Percentiles rank a stretch among this genome's conserved stretches.
Evolutionary conservation across 2,329 filamentous ascomycete species (phyloP).

Genomic region (Colletotrichum sp.): DNA sequence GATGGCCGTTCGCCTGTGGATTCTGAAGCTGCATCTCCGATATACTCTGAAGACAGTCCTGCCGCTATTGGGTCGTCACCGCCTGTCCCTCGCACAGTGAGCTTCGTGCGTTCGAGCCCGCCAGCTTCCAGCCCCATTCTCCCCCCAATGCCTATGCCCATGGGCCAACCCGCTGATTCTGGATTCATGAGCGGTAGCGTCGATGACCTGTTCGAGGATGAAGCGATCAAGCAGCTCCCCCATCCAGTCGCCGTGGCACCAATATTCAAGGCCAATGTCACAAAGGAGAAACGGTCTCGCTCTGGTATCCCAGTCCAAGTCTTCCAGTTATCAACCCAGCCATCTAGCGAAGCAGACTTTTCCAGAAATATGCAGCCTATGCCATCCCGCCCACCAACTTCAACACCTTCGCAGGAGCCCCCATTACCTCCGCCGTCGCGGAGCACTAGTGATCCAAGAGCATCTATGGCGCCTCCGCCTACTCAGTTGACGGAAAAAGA

Average conservation of each 20-base stretch:
- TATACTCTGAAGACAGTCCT: constrained; percentile 69
- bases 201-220: constrained; percentile 72
- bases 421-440: not conserved
- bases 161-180: constrained; percentile 72
- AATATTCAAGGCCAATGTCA: constrained; percentile 30
- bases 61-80: constrained; percentile 89
- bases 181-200: constrained; percentile 85
- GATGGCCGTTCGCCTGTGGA: constrained; percentile 59
- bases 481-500: constrained; percentile 20
- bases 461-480: not conserved
- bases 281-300: constrained; percentile 32
- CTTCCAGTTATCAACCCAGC: constrained; percentile 34
- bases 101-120: constrained; percentile 63
- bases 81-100: constrained; percentile 71
- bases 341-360: constrained; percentile 11
- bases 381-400: not conserved
- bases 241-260: constrained; percentile 35
- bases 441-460: not conserved
- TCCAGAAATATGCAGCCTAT: not conserved
- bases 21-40: constrained; percentile 56
- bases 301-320: constrained; percentile 47
- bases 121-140: constrained; percentile 82
- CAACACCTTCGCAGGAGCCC: not conserved
- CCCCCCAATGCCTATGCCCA: constrained; percentile 65
- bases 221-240: constrained; percentile 47